These are phyloP conservation scores for Ceratocystis huliohia DNA, from an alignment of 2,329 filamentous ascomycete genomes.

Conservation along the genomic window DNA sequence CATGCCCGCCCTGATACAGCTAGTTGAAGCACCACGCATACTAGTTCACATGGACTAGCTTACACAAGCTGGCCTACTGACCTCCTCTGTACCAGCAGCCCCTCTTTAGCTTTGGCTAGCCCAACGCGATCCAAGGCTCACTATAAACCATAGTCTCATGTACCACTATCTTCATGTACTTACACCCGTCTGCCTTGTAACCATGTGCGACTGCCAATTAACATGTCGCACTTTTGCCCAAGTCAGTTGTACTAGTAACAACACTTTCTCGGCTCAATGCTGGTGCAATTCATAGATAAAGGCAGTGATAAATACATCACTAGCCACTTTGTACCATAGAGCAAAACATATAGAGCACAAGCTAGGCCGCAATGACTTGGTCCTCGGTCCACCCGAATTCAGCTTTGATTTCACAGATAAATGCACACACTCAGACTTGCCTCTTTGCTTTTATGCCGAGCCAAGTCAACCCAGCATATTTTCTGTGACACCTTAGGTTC, in stretches of 20 bases:
- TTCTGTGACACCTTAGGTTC: background rate
- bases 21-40: background rate
- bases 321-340: background rate
- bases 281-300: background rate
- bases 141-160: background rate
- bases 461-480: background rate
- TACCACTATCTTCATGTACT: background rate
- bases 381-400: conserved; percentile 5
- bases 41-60: too few species aligned
- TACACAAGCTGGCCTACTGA: background rate
- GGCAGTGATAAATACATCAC: background rate
- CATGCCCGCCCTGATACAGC: background rate
- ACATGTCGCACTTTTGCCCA: background rate
- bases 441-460: background rate
- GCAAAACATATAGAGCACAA: background rate
- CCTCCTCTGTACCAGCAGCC: background rate
- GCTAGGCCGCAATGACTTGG: background rate
- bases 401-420: background rate
- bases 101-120: background rate
- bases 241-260: conserved; percentile 7
- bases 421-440: background rate
- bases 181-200: background rate
- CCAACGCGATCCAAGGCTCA: background rate
- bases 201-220: conserved; percentile 3
- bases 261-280: background rate